phyloP scores from a whole-genome alignment of 441 rosid genomes.

The Arabidopsis lyrata region DNA sequence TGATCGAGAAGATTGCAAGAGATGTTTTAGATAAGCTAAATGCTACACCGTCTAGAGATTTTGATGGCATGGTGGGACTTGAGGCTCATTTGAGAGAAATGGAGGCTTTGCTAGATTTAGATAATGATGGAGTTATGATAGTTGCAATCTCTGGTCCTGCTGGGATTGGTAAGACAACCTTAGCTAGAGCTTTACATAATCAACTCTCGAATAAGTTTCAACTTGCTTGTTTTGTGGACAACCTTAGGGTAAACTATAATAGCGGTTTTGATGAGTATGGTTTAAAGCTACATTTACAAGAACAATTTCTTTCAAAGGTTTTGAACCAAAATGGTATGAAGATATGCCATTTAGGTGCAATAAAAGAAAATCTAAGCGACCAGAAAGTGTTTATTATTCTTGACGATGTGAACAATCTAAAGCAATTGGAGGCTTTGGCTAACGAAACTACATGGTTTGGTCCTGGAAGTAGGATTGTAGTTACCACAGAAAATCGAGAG shows the following conservation, averaged over 20 bases:
- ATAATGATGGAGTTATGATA: neutral
- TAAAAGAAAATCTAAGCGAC: conserved; percentile 7
- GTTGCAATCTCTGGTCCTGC: neutral
- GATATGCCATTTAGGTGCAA: neutral
- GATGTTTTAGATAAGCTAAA: conserved; percentile 26
- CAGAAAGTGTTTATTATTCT: conserved; percentile 11
- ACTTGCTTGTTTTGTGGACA: conserved; percentile 19
- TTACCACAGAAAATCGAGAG: too few species aligned
- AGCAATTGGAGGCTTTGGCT: conserved; percentile 5
- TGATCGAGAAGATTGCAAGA: conserved; percentile 25
- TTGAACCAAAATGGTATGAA: neutral
- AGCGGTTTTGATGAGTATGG: neutral
- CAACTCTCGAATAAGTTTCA: conserved; percentile 26
- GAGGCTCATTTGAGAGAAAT: neutral
- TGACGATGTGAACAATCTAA: conserved; percentile 11
- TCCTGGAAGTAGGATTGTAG: too few species aligned
- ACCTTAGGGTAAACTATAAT: conserved; percentile 22
- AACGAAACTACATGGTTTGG: neutral
- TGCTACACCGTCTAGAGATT: neutral
- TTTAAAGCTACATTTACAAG: neutral
- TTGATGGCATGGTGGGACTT: conserved; percentile 21
- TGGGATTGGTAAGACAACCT: neutral
- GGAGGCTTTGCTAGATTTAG: neutral
- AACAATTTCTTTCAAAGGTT: conserved; percentile 1
- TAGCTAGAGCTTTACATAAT: conserved; percentile 24